Evolutionary conservation across 2,329 filamentous ascomycete genomes (phyloP), one percentile per base, ranked within the genome.

Genomic region (Fusarium abutilonis): DNA sequence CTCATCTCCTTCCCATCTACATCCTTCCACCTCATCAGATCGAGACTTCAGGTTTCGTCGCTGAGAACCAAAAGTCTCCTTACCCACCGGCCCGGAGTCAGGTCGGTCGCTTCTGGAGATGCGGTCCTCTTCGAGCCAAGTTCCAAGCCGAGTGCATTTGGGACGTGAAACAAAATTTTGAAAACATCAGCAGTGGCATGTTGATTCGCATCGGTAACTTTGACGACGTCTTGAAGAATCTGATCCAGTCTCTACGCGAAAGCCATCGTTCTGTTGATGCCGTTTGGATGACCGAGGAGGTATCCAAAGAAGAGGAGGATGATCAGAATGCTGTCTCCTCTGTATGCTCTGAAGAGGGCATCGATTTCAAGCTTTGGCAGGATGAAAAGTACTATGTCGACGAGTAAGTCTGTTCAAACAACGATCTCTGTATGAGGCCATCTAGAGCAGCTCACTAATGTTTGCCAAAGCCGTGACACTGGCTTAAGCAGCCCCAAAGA

Each of bases 301-400:
- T 90, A 50, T 86, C 88, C 0, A 80, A 81, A 3, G 91, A 94
- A 66, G 91, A 94, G 72, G 82, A 83, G 54, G 74, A 77, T 5
- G 89, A 93, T 50, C 87, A 92, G 66, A 74, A 78, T 19, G 77
- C 77, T 1, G 78, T 91, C 2, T 78, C 80, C 26, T 71, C 77
- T 0, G 70, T 85, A 1, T 87, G 89, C 52, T 75, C 82, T 19
- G 72, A 80, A 11, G 75, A 81, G 4, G 80, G 78, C 1, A 78
- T 87, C 4, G 80, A 86, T 2, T 91, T 92, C 72, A 84, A 84
- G 71, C 56, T 87, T 1, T 93, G 87, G 85, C 74, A 76, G 1
- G 90, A 94, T 67, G 90, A 93, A 74, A 94, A 93, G 72, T 93
- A 91, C 66, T 88, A 88, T 57, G 81, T 93, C 46, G 88, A 93